Evolutionary conservation across 2,329 filamentous ascomycete species (phyloP).

Genomic region (Fusarium metavorans): DNA sequence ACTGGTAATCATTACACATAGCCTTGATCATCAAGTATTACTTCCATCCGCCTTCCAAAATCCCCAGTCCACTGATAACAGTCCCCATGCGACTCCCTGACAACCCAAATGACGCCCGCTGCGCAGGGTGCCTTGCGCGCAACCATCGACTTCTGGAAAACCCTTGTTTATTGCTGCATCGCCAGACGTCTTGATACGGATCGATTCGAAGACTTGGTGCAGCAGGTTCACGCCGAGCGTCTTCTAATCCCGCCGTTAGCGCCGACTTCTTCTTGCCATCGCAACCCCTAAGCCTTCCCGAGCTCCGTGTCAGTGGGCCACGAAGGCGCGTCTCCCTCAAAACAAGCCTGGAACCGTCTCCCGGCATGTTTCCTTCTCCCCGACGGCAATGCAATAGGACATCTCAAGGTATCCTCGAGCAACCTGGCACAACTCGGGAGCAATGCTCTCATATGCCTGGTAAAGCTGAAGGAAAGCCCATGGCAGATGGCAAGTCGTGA

Average conservation of each 20-base stretch:
- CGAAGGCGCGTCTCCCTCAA: not conserved
- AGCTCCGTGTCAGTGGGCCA: not conserved
- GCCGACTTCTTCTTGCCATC: constrained; percentile 71
- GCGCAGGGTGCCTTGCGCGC: constrained; percentile 42
- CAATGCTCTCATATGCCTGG: not conserved
- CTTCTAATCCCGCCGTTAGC: constrained; percentile 64
- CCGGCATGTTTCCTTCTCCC: not conserved
- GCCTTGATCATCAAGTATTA: not conserved
- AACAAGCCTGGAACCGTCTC: not conserved
- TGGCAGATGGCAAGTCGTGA: not conserved
- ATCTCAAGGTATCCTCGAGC: not conserved
- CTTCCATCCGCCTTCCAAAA: not conserved
- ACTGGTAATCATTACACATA: not conserved
- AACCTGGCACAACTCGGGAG: not conserved
- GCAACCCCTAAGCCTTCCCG: constrained; percentile 45
- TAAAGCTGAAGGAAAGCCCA: constrained; percentile 7
- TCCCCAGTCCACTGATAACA: not conserved
- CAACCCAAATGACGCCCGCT: not conserved
- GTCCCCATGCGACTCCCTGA: not conserved
- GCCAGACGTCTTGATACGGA: constrained; percentile 63
- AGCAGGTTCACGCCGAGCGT: constrained; percentile 62
- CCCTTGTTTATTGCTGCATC: constrained; percentile 65
- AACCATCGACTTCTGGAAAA: constrained; percentile 58
- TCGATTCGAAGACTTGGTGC: constrained; percentile 65
- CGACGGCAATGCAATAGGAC: constrained; percentile 7